Evolutionary conservation across 106 monocot genomes (phyloP).

Genomic region (Dendrobium nobile): DNA sequence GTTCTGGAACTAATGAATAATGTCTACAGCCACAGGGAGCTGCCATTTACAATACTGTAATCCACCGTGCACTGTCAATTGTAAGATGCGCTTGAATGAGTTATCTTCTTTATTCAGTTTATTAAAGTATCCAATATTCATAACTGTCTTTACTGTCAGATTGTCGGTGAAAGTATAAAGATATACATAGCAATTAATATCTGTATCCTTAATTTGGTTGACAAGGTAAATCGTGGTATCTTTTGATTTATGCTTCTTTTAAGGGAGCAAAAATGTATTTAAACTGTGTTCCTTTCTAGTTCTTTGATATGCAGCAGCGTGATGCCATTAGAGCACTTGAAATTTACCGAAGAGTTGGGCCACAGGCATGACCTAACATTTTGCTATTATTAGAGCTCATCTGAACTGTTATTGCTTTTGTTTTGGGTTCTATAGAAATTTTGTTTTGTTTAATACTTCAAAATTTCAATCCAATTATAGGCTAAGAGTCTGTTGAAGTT

Average conservation of each 20-base stretch:
- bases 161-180: slow-evolving; percentile 58
- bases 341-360: slow-evolving; percentile 54
- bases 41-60: slow-evolving; percentile 44
- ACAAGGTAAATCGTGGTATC: slow-evolving; percentile 30
- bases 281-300: slow-evolving; percentile 28
- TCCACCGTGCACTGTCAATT: slow-evolving; percentile 62
- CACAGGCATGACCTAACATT: slow-evolving; percentile 35
- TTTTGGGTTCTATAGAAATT: neutral
- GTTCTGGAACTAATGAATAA: neutral
- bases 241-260: neutral
- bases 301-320: slow-evolving; percentile 76
- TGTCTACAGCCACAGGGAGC: slow-evolving; percentile 59
- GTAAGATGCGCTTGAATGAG: slow-evolving; percentile 28
- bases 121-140: neutral
- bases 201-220: slow-evolving; percentile 61
- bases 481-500: slow-evolving; percentile 42
- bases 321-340: slow-evolving; percentile 72
- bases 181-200: slow-evolving; percentile 59
- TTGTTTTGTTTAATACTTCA: slow-evolving; percentile 4
- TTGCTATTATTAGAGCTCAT: neutral
- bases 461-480: slow-evolving; percentile 15
- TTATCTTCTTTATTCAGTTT: neutral
- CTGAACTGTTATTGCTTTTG: neutral
- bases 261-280: neutral
- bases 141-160: slow-evolving; percentile 17